These are phyloP conservation scores for Cercophora sp. DNA, from an alignment of 495 filamentous ascomycete species.

Conservation along the genomic window DNA sequence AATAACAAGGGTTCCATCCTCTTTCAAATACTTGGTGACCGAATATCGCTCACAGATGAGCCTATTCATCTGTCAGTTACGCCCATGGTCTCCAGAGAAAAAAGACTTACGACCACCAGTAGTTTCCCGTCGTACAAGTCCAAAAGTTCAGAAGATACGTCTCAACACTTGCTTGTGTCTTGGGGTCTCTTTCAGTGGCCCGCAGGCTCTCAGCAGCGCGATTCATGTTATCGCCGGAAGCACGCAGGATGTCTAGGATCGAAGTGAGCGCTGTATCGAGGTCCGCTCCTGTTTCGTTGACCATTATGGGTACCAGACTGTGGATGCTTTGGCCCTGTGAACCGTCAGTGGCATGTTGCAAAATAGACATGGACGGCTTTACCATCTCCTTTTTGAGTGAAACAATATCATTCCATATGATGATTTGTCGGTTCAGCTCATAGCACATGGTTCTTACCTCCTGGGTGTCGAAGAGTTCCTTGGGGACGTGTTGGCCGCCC, in stretches of 20 bases:
- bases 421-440: slow-evolving; percentile 23
- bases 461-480: slow-evolving; percentile 15
- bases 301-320: slow-evolving; percentile 10
- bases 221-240: slow-evolving; percentile 2
- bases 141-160: slow-evolving; percentile 3
- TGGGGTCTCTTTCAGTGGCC: slow-evolving; percentile 4
- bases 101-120: slow-evolving; percentile 16
- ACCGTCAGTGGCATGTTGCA: background rate
- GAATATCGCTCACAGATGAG: slow-evolving; percentile 14
- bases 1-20: slow-evolving; percentile 10
- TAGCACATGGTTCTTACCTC: slow-evolving; percentile 25
- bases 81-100: background rate
- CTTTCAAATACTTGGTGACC: slow-evolving; percentile 6
- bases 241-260: slow-evolving; percentile 3
- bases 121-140: slow-evolving; percentile 14
- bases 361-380: slow-evolving; percentile 12
- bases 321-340: slow-evolving; percentile 6
- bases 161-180: background rate
- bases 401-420: slow-evolving; percentile 29
- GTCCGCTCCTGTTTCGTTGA: slow-evolving; percentile 1
- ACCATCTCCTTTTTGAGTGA: slow-evolving; percentile 34
- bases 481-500: slow-evolving; percentile 10
- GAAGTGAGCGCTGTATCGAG: slow-evolving; percentile 4
- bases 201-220: background rate
- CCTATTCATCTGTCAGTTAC: background rate